Percentiles rank a stretch among this genome's conserved stretches.
These are phyloP conservation scores for Austroboletus niveus DNA, from an alignment of 1,284 basidiomycete species.

Conservation along the genomic window DNA sequence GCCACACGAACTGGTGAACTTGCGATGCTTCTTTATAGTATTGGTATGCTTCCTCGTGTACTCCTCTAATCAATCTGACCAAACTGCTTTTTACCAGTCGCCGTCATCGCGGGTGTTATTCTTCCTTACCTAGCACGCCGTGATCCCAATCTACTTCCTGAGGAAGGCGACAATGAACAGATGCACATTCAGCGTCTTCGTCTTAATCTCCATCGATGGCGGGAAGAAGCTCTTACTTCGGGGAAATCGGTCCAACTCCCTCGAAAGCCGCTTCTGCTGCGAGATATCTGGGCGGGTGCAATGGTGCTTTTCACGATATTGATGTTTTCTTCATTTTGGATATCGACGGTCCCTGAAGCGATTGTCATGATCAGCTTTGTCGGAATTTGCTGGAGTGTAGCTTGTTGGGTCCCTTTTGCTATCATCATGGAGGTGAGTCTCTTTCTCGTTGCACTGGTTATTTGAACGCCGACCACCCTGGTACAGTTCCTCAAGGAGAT, in stretches of 20 bases:
- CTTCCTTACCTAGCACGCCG: slow-evolving; percentile 82
- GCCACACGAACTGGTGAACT: slow-evolving; percentile 87
- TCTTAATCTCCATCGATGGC: slow-evolving; percentile 76
- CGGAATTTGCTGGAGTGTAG: slow-evolving; percentile 93
- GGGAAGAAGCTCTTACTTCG: slow-evolving; percentile 70
- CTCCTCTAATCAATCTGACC: slow-evolving; percentile 1
- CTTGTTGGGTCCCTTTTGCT: slow-evolving; percentile 89
- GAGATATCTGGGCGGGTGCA: slow-evolving; percentile 90
- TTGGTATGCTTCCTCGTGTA: slow-evolving; percentile 50
- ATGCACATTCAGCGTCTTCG: slow-evolving; percentile 67
- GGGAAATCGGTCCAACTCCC: slow-evolving; percentile 76
- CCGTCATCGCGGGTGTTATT: slow-evolving; percentile 78
- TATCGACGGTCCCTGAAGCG: slow-evolving; percentile 71
- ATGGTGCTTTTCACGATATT: slow-evolving; percentile 76
- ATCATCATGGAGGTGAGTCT: slow-evolving; percentile 87
- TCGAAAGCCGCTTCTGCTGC: slow-evolving; percentile 82
- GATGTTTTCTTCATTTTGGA: slow-evolving; percentile 82
- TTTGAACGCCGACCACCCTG: slow-evolving; percentile 1
- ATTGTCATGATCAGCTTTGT: slow-evolving; percentile 79
- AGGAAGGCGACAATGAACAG: slow-evolving; percentile 71
- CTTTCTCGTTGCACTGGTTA: background rate
- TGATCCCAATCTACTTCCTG: slow-evolving; percentile 71
- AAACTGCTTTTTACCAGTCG: slow-evolving; percentile 51
- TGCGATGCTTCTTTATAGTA: slow-evolving; percentile 88
- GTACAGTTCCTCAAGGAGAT: slow-evolving; percentile 82